Percentiles rank a stretch among this genome's conserved stretches.
phyloP scores from a whole-genome alignment of 345 rosid species.

The Jatropha curcas region DNA sequence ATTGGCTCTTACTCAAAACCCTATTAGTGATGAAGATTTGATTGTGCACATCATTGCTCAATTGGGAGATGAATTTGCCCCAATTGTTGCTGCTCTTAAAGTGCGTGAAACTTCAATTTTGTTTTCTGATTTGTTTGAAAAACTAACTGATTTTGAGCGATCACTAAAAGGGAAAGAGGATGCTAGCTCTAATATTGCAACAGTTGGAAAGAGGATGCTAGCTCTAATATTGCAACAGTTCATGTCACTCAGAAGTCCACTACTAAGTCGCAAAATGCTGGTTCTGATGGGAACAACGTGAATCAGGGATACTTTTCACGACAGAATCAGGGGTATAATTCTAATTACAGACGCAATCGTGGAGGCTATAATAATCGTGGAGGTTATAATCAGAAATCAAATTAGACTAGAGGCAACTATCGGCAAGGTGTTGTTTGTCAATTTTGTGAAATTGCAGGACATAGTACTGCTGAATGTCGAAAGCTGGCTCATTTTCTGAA shows the following conservation, averaged over 20 bases:
- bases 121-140: no score
- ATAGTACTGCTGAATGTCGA: neutral
- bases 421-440: neutral
- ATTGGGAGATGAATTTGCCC: neutral
- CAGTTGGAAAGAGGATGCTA: no score
- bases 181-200: no score
- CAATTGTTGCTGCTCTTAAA: neutral
- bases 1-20: neutral
- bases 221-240: neutral
- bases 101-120: neutral
- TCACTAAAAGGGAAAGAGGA: no score
- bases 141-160: no score
- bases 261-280: neutral
- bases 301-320: no score
- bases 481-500: neutral
- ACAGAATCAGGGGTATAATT: no score
- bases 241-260: neutral
- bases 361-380: no score
- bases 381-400: no score
- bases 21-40: neutral
- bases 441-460: conserved; percentile 1
- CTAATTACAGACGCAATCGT: no score
- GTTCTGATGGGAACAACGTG: neutral
- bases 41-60: neutral
- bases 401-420: neutral